Evolutionary conservation across 2,329 filamentous ascomycete genomes (phyloP).

Genomic region (Aphanocladium album): DNA sequence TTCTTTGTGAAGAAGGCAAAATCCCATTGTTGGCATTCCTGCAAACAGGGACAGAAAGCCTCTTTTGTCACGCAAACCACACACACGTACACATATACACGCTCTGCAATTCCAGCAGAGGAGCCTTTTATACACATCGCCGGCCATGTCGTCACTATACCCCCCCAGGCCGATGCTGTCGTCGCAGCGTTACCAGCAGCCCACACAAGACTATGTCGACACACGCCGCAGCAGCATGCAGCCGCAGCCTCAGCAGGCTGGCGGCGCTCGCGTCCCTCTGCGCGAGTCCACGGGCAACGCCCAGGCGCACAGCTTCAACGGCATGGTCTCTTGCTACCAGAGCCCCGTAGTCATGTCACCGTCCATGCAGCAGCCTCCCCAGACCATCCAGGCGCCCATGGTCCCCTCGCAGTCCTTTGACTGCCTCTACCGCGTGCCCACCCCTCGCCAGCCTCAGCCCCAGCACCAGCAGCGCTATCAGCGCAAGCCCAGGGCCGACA

Average conservation of each 20-base stretch:
- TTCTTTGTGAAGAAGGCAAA: slow-evolving; percentile 1
- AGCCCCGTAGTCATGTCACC: slow-evolving; percentile 38
- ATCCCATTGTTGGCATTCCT: slow-evolving; percentile 14
- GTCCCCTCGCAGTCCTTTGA: slow-evolving; percentile 46
- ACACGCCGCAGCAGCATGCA: slow-evolving; percentile 36
- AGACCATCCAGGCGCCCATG: slow-evolving; percentile 45
- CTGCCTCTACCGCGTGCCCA: slow-evolving; percentile 33
- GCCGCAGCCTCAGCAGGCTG: slow-evolving; percentile 7
- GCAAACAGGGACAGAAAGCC: not conserved
- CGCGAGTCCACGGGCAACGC: slow-evolving; percentile 49
- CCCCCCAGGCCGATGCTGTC: slow-evolving; percentile 43
- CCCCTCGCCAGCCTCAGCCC: slow-evolving; percentile 31
- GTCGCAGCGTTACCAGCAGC: slow-evolving; percentile 47
- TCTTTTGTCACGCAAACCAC: not conserved
- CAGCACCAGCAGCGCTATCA: slow-evolving; percentile 30
- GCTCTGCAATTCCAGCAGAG: slow-evolving; percentile 14
- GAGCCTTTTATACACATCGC: too few relatives aligned
- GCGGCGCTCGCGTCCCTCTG: slow-evolving; percentile 39
- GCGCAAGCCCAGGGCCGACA: slow-evolving; percentile 31
- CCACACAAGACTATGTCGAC: slow-evolving; percentile 43
- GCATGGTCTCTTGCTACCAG: slow-evolving; percentile 41
- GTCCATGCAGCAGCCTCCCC: slow-evolving; percentile 27
- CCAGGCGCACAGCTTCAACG: slow-evolving; percentile 38
- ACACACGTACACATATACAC: slow-evolving; percentile 14
- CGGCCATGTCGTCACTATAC: slow-evolving; percentile 34